Conservation (phyloP, 116 monocot genomes). For the Zostera marina region DNA sequence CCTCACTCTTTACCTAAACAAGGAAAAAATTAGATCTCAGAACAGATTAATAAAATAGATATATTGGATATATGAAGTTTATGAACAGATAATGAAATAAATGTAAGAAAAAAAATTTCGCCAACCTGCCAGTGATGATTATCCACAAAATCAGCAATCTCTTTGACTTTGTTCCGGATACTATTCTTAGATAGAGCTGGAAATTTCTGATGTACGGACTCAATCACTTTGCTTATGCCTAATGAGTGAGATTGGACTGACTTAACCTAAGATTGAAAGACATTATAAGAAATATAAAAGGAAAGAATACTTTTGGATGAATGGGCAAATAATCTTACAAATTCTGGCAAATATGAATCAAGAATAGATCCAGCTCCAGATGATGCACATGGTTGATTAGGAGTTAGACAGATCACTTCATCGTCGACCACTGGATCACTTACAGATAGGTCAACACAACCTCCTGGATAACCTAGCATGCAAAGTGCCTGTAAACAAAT, state of each 20-base stretch:
- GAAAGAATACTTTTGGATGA: neutral
- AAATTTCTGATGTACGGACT: constrained; percentile 46
- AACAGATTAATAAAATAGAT: too few species aligned
- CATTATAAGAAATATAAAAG: neutral
- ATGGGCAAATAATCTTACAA: constrained; percentile 28
- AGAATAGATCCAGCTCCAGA: constrained; percentile 16
- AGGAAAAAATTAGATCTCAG: neutral
- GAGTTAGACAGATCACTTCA: constrained; percentile 11
- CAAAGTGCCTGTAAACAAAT: constrained; percentile 55
- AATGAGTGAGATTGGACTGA: constrained; percentile 33
- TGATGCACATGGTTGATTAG: constrained; percentile 9
- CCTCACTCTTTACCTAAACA: constrained; percentile 54
- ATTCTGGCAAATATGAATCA: constrained; percentile 55
- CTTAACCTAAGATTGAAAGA: constrained; percentile 23
- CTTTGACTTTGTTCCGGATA: constrained; percentile 50
- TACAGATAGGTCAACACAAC: constrained; percentile 22
- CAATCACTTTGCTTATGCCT: constrained; percentile 46
- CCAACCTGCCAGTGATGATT: constrained; percentile 80
- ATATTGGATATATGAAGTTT: too few species aligned
- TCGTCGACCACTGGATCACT: constrained; percentile 13
- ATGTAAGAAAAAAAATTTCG: too few species aligned
- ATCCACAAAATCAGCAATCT: constrained; percentile 59
- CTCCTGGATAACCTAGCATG: constrained; percentile 40
- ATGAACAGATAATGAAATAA: too few species aligned
- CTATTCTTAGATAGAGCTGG: constrained; percentile 40